phyloP scores from a whole-genome alignment of 495 filamentous ascomycete species.

The Umbilicaria muhlenbergii region DNA sequence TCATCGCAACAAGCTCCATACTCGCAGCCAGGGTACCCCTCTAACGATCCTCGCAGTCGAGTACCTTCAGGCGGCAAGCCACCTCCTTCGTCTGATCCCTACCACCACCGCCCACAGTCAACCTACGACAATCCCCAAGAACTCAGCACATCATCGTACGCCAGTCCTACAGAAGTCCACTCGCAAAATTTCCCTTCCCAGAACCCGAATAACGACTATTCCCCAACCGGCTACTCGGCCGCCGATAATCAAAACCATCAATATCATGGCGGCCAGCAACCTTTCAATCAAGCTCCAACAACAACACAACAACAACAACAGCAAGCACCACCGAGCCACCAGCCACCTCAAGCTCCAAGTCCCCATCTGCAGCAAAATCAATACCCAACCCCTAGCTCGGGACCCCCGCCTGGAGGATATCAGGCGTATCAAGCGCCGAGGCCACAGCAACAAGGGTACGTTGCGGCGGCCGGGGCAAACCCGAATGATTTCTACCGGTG shows the following conservation, averaged over 20 bases:
- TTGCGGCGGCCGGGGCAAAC: conserved; percentile 9
- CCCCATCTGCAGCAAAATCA: conserved; percentile 26
- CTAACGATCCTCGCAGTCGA: conserved; percentile 29
- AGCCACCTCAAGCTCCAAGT: conserved; percentile 27
- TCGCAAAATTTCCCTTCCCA: conserved; percentile 25
- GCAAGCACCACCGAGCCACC: conserved; percentile 21
- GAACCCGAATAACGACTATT: conserved; percentile 31
- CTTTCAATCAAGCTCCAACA: conserved; percentile 11
- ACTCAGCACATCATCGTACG: conserved; percentile 69
- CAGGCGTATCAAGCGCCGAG: conserved; percentile 35
- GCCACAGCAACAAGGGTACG: conserved; percentile 7
- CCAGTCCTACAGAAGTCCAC: conserved; percentile 51
- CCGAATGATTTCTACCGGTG: conserved; percentile 15
- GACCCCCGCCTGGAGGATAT: conserved; percentile 25
- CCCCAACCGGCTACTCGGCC: conserved; percentile 39
- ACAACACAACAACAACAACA: conserved; percentile 10
- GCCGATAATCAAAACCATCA: conserved; percentile 33
- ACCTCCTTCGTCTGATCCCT: conserved; percentile 25
- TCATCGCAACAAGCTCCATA: conserved; percentile 15
- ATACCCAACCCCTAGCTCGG: conserved; percentile 25
- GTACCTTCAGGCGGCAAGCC: conserved; percentile 21
- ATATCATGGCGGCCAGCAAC: conserved; percentile 8
- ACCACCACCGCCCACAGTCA: conserved; percentile 48
- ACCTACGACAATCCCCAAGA: conserved; percentile 70
- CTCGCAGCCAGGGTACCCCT: conserved; percentile 8